Evolutionary conservation across 1,139 yeast species (phyloP).

Genomic region (Diutina catenulata): DNA sequence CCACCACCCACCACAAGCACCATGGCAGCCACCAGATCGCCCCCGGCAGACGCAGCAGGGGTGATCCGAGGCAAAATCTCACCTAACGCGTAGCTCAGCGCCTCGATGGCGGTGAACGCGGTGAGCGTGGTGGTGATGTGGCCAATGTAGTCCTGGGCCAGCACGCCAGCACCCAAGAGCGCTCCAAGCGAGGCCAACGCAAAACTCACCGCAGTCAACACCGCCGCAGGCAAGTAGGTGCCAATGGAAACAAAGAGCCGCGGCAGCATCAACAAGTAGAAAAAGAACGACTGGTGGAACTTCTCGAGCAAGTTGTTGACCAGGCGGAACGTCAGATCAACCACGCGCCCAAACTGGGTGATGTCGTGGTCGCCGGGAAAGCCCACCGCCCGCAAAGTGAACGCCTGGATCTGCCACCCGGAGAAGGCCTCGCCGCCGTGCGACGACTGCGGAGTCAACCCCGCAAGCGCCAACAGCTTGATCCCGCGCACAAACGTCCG

Average conservation of each 20-base stretch:
- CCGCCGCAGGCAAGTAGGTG: conserved; percentile 82
- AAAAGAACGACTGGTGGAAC: conserved; percentile 94
- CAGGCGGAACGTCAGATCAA: conserved; percentile 80
- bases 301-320: conserved; percentile 89
- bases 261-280: conserved; percentile 75
- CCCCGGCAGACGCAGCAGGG: conserved; percentile 6
- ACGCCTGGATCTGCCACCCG: conserved; percentile 93
- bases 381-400: conserved; percentile 58
- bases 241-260: conserved; percentile 82
- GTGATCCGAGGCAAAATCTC: conserved; percentile 15
- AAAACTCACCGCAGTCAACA: conserved; percentile 57
- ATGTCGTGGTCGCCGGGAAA: conserved; percentile 48
- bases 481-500: conserved; percentile 55
- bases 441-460: conserved; percentile 37
- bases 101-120: conserved; percentile 24
- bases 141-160: conserved; percentile 14
- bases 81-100: conserved; percentile 18
- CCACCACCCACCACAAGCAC: conserved; percentile 9
- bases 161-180: conserved; percentile 28
- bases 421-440: conserved; percentile 84
- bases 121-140: conserved; percentile 18
- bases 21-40: conserved; percentile 8
- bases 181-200: conserved; percentile 60
- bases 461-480: conserved; percentile 56
- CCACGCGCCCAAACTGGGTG: conserved; percentile 82